These are phyloP conservation scores for Coprinopsis marcescibilis DNA, from an alignment of 768 basidiomycete genomes.

Conservation along the genomic window DNA sequence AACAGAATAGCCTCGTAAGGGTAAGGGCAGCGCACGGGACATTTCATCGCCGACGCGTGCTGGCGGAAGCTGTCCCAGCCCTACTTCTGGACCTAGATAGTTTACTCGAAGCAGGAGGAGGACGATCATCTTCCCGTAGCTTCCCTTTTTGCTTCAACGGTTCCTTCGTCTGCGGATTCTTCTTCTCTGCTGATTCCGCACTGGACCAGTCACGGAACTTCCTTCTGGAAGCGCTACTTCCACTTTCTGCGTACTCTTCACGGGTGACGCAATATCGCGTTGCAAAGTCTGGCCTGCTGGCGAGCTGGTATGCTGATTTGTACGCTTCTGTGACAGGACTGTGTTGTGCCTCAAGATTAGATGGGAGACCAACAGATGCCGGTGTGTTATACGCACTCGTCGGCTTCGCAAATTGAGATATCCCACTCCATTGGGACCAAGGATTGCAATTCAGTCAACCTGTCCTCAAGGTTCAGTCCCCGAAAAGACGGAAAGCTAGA, in stretches of 20 bases:
- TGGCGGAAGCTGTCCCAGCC: not conserved
- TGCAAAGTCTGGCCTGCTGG: conserved; percentile 47
- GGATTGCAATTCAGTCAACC: conserved; percentile 66
- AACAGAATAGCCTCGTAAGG: not conserved
- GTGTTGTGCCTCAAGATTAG: conserved; percentile 7
- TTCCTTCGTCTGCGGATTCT: not conserved
- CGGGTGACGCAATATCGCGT: conserved; percentile 55
- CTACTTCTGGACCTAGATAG: conserved; percentile 7
- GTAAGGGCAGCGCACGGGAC: not conserved
- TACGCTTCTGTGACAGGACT: conserved; percentile 69
- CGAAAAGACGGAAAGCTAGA: conserved; percentile 3
- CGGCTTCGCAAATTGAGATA: conserved; percentile 64
- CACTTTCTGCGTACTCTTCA: conserved; percentile 81
- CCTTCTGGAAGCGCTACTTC: conserved; percentile 66
- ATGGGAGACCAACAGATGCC: not conserved
- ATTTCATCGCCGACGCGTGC: conserved; percentile 6
- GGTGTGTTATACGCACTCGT: conserved; percentile 58
- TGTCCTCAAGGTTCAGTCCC: conserved; percentile 25
- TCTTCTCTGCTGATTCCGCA: conserved; percentile 1
- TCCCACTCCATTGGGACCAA: conserved; percentile 81
- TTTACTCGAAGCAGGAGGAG: conserved; percentile 2
- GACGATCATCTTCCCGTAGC: conserved; percentile 8
- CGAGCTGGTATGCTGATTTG: conserved; percentile 53
- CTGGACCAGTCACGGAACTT: conserved; percentile 43
- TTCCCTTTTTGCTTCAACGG: conserved; percentile 1